Evolutionary conservation across 441 rosid species (phyloP).

Genomic region (Pelargonium fulgidum): DNA sequence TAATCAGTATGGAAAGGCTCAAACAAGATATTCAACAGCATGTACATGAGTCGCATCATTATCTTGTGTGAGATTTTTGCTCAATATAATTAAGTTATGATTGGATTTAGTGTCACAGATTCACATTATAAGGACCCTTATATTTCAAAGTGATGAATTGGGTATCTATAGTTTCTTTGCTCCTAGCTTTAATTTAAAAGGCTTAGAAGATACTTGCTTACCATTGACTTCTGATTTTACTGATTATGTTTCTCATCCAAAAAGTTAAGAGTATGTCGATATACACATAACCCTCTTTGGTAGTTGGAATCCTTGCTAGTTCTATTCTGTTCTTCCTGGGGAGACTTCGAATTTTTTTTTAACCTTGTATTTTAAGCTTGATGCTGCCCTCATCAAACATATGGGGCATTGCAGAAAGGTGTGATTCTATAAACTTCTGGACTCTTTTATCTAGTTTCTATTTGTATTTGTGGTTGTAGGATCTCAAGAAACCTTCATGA

Average conservation of each 20-base stretch:
- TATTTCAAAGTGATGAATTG: not conserved
- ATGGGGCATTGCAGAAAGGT: not conserved
- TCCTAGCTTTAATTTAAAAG: not conserved
- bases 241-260: not conserved
- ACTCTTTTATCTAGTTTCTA: constrained; percentile 17
- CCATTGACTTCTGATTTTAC: not conserved
- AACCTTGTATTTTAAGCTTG: constrained; percentile 1
- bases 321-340: not conserved
- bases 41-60: constrained; percentile 39
- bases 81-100: constrained; percentile 8
- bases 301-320: not conserved
- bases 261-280: not conserved
- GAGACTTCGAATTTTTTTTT: not conserved
- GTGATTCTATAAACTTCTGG: constrained; percentile 9
- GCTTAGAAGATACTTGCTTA: too few species aligned
- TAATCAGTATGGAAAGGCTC: constrained; percentile 74
- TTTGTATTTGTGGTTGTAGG: constrained; percentile 34
- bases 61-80: constrained; percentile 37
- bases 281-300: not conserved
- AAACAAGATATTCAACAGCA: constrained; percentile 59
- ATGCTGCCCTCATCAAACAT: not conserved
- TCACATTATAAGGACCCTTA: not conserved
- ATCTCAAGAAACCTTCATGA: constrained; percentile 55
- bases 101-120: not conserved
- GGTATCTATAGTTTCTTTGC: not conserved